Base-by-base conservation (phyloP, 345 rosid species). In the Hibiscus tridactylites region DNA sequence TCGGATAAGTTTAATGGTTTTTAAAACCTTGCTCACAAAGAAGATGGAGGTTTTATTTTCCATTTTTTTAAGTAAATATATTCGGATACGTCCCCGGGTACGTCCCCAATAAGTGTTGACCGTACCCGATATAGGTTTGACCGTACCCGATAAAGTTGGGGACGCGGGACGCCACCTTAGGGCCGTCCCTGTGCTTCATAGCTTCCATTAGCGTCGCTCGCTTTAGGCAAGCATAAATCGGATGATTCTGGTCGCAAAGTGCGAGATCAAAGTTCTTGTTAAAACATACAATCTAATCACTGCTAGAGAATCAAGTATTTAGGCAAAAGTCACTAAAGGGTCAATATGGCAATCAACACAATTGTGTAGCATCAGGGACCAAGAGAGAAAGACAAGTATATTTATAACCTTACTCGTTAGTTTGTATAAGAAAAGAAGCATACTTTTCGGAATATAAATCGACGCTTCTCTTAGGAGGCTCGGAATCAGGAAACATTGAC, bases 401-500 rank as follows among this genome's bases (percentile, higher is more conserved):
- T 53, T 53, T 17, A 49, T 28, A 28, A 26, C n/a, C 17, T 7
- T 3, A 49, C 44, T 67, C 26, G 1, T 65, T 24, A 44, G 56
- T 67, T 28, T 49, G 44, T 67, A 29, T 67, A 21, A 49, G 59
- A 29, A 67, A 50, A 13, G 56, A n/a, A 4, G 10, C 71, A n/a
- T 68, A 16, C 59, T 49, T 50, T 50, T 50, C 58, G 3, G 35
- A 4, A n/a, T 39, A 46, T 16, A 58, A 57, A 60, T 24, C 1
- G 0, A n/a, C 16, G 65, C 26, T 26, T 71, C 65, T 13, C 9
- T 11, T 35, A 26, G 9, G 50, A 74, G 24, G 73, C 29, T 60
- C 37, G 61, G 54, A 47, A 42, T 77, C 74, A 90, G 39, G 96
- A 73, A 71, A 91, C 80, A 3, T 11, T 75, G 50, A 81, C 81